A percentile compares a stretch with the other conserved stretches of the same genome.
These are phyloP conservation scores for Lipomyces starkeyi DNA, from an alignment of 805 yeast species.

Conservation along the genomic window DNA sequence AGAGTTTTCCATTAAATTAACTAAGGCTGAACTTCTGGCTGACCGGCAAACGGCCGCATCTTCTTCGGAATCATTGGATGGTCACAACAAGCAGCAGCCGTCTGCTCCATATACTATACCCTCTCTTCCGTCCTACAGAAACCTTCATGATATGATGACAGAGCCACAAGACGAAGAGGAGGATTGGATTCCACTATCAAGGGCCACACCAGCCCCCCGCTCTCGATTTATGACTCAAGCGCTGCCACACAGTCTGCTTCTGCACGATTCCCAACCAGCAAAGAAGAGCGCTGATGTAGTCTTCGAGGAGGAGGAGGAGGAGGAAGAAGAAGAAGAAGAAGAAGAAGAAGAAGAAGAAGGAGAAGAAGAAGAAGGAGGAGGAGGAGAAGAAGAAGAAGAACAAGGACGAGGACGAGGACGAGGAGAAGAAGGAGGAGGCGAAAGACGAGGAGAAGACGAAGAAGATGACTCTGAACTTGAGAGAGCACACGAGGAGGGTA, in stretches of 20 bases:
- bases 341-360: background rate
- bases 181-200: slow-evolving; percentile 39
- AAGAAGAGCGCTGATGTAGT: slow-evolving; percentile 7
- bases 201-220: slow-evolving; percentile 32
- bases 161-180: slow-evolving; percentile 35
- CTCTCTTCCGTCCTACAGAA: slow-evolving; percentile 25
- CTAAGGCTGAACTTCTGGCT: slow-evolving; percentile 12
- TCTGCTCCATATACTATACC: slow-evolving; percentile 1
- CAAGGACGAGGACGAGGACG: slow-evolving; percentile 17
- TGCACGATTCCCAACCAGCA: background rate
- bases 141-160: slow-evolving; percentile 18
- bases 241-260: background rate
- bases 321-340: background rate
- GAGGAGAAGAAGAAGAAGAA: background rate
- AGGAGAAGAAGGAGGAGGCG: background rate
- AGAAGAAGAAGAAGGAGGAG: background rate
- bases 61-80: background rate
- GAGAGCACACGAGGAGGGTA: slow-evolving; percentile 1
- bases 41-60: background rate
- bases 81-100: background rate
- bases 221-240: slow-evolving; percentile 18
- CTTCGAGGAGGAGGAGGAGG: slow-evolving; percentile 19
- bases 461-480: background rate
- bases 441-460: background rate
- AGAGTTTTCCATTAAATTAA: background rate